Conservation (phyloP, 441 rosid genomes). For the Biscutella laevigata region DNA sequence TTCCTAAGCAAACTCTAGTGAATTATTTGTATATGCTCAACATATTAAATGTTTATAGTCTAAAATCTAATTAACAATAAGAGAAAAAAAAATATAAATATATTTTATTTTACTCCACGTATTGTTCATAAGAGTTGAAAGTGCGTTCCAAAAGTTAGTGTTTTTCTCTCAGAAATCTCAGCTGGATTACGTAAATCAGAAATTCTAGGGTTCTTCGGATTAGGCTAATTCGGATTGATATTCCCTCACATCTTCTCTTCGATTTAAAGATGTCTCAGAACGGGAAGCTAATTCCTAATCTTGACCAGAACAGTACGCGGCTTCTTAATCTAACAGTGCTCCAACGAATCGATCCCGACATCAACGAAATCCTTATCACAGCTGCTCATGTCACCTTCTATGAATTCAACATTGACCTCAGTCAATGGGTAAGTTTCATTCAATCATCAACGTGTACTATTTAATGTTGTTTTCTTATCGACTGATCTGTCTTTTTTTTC, state of each 20-base stretch:
- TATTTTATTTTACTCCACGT: neutral
- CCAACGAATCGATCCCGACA: conserved; percentile 78
- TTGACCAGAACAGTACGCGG: conserved; percentile 76
- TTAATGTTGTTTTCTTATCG: neutral
- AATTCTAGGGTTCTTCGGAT: conserved; percentile 26
- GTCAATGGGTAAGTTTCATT: conserved; percentile 58
- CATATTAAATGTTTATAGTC: no score
- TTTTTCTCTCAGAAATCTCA: conserved; percentile 18
- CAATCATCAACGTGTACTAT: neutral
- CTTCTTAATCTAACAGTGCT: conserved; percentile 86
- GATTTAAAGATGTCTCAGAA: conserved; percentile 44
- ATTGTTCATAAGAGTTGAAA: neutral
- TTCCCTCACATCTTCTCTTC: neutral
- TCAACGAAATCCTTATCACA: conserved; percentile 87
- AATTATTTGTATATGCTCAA: no score
- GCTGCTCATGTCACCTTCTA: conserved; percentile 96
- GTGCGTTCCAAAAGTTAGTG: conserved; percentile 3
- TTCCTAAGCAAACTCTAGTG: no score
- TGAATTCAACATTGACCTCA: conserved; percentile 78
- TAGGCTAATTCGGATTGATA: conserved; percentile 4
- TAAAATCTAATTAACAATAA: no score
- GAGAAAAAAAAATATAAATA: neutral
- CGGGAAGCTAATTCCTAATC: conserved; percentile 85
- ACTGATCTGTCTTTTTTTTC: neutral
- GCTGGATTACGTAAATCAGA: conserved; percentile 1